These are phyloP conservation scores for Saturnispora serradocipensis DNA, from an alignment of 805 yeast genomes.

Conservation along the genomic window DNA sequence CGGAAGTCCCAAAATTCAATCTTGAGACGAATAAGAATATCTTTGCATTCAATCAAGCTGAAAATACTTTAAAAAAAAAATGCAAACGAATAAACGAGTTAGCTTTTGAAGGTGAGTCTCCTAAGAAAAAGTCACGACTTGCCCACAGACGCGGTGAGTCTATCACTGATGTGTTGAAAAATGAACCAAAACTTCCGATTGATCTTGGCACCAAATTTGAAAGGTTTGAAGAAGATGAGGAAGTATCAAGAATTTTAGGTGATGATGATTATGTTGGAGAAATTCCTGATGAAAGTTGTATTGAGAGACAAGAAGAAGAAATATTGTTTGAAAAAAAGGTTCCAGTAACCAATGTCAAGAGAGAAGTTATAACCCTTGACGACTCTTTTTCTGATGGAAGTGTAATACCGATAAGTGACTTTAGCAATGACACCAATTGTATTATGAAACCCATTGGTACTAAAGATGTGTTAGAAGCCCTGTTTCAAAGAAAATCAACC, in stretches of 20 bases:
- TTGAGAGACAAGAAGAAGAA: constrained; percentile 3
- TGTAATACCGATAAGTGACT: not conserved
- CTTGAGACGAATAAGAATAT: not conserved
- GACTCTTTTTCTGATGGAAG: constrained; percentile 5
- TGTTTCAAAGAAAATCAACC: not conserved
- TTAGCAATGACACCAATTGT: not conserved
- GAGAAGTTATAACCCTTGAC: not conserved
- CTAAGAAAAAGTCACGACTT: constrained; percentile 7
- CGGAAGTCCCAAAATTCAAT: not conserved
- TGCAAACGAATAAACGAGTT: not conserved
- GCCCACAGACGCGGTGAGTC: not conserved
- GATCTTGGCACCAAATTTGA: not conserved
- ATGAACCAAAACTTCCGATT: not conserved
- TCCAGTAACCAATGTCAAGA: no score
- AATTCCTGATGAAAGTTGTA: constrained; percentile 2
- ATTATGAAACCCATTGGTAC: not conserved
- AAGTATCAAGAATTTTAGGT: constrained; percentile 10
- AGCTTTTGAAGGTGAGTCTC: not conserved
- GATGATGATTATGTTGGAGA: constrained; percentile 9
- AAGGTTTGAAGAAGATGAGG: constrained; percentile 10
- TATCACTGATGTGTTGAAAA: not conserved
- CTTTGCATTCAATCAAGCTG: not conserved
- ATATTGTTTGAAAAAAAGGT: not conserved
- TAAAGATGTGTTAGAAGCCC: not conserved
- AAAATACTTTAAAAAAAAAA: not conserved